Evolutionary conservation across 2,329 filamentous ascomycete genomes (phyloP), one percentile per base, ranked within the genome.

Genomic region (Fusarium zealandicum): DNA sequence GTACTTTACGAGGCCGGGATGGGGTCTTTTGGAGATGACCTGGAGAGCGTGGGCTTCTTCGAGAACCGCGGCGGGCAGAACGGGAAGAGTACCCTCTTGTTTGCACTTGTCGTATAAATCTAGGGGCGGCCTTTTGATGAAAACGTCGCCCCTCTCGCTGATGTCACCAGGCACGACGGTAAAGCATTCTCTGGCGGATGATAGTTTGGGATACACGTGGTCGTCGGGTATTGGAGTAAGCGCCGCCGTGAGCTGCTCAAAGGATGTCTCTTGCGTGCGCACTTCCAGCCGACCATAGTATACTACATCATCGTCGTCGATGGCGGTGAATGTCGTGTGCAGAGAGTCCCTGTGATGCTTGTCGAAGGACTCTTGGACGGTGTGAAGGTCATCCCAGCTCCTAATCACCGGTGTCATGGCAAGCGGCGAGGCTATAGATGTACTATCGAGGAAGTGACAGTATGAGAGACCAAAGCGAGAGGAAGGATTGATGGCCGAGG

Each of bases 11-110:
- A 43, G 41, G 11, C 41, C 41, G 18, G 41, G 41, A 33, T 43
- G 41, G 6, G 41, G 41, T 9, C 25, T 22, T 17, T 20, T 32
- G 17, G 41, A 32, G 30, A 43, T 43, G 41, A 33, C 16, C 17
- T 43, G 41, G 10, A 43, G 41, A 2, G 41, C 41, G 30, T 43
- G 41, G n/a, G 41, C 41, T 30, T 43, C 41, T 16, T 43, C 41
- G 6, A 43, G 41, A 13, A 43, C 28, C 41, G 28, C 28, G 30
- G 41, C 41, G 6, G 41, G 41, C 3, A 43, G 20, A 18, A 43
- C 41, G 5, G 41, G 28, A n/a, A 43, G 41, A 22, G 13, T 33
- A 12, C 28, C 41, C 17, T 43, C 17, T 9, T 25, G 18, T 18
- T 43, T 43, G 41, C 28, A 43, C 13, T 17, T 43, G 3, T 43